Evolutionary conservation across 1,284 basidiomycete genomes (phyloP), one percentile per base, ranked within the genome.

Genomic region (Ustilago vetiveriae): DNA sequence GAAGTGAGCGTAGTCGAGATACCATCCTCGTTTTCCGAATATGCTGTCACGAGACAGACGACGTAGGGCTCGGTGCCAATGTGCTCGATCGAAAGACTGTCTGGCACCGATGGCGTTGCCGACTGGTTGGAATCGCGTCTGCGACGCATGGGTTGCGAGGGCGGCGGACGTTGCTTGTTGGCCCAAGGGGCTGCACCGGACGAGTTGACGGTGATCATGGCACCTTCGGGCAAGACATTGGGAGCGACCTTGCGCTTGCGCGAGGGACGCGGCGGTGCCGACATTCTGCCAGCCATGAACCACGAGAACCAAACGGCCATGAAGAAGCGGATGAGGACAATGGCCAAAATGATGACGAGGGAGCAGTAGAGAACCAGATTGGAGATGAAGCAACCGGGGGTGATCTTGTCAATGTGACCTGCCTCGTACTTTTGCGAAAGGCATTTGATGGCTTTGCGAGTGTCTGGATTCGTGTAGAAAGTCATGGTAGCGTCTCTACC

Each of bases 221-320:
- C 94, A 36, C 94, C 95, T 4, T 59, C 58, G 1, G 65, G 64
- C n/a, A 71, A 26, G 14, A 67, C 22, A 44, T 65, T 66, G 45
- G 65, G 89, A 0, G 92, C 87, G 52, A 95, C 85, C 65, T 65
- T 67, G 36, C 64, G 53, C 19, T 62, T 38, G 30, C 63, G 90
- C 88, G 54, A 87, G 83, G 3, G 86, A 79, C 35, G 81, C 71
- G 43, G 86, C 85, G 70, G 38, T 5, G 63, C 50, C 5, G 67
- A 46, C 68, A 76, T 74, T 26, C 88, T 30, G 91, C 90, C 42
- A 94, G 87, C 92, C 59, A 98, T 84, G 85, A 94, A 95, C 94
- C 94, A 99, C 76, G 88, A 92, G 87, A 98, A 99, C 62, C 94
- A 84, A 80, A 92, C 91, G 3, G 96, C 96, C 95, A 98, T 98